Evolutionary conservation across 2,329 filamentous ascomycete species (phyloP).

Genomic region (Aureobasidium sp.): DNA sequence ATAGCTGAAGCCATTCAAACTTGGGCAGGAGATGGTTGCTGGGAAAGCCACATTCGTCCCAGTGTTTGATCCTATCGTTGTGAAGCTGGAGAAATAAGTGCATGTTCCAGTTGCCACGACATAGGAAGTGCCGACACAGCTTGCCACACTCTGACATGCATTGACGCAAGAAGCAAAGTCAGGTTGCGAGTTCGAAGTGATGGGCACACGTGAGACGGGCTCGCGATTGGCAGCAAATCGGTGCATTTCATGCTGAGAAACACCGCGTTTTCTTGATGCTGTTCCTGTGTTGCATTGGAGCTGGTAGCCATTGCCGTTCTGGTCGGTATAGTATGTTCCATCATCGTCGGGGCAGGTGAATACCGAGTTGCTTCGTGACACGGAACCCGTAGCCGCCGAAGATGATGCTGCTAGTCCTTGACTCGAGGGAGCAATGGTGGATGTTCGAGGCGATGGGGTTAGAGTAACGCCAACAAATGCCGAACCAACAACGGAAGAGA

Average conservation of each 20-base stretch:
- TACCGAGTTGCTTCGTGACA: neutral
- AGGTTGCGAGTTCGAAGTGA: neutral
- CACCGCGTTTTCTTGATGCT: neutral
- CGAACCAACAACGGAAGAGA: neutral
- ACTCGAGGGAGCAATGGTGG: neutral
- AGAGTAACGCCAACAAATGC: neutral
- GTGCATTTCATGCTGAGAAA: neutral
- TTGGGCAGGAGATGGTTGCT: neutral
- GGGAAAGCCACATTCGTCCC: neutral
- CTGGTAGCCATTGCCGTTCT: neutral
- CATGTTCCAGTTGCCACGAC: neutral
- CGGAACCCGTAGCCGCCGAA: neutral
- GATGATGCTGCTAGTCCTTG: neutral
- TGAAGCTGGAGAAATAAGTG: neutral
- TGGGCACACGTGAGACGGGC: neutral
- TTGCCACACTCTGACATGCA: neutral
- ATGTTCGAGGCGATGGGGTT: neutral
- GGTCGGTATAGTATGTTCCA: neutral
- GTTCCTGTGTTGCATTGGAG: neutral
- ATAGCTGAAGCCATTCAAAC: neutral
- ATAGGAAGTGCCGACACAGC: neutral
- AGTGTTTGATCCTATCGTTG: neutral
- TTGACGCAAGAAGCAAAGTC: slow-evolving; percentile 9
- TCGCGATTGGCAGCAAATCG: neutral
- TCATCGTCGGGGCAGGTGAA: slow-evolving; percentile 6